Evolutionary conservation across 371 early-diverging fungal genomes (phyloP), one percentile per base, ranked within the genome.

Genomic region (Rhizopus microsporus): DNA sequence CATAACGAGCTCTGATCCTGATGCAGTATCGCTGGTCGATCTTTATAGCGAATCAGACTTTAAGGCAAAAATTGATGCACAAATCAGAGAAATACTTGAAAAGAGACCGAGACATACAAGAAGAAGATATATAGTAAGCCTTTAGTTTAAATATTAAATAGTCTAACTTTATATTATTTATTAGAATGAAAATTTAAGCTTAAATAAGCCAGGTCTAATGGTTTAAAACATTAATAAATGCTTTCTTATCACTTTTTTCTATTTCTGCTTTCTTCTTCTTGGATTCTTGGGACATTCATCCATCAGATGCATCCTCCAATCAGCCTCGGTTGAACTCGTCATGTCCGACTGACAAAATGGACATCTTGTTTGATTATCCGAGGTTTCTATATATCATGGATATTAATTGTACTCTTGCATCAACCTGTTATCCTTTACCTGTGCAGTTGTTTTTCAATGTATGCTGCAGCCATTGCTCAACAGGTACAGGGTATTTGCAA

Each of bases 291-390:
- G 74, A 52, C 90, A 84, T 42, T 80, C 78, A 23, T 61, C 54
- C 13, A 88, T 56, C 34, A 91, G 68, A 65, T 91, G 92, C 13
- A 61, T 32, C 40, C 83, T 86, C 90, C 90, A 91, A 17, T 77
- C 78, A 5, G 64, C 62, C 15, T 91, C 92, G 2, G 78, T 79
- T 7, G 73, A 75, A 9, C 78, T 71, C 16, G 65, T 70, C 35
- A 90, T 75, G 45, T 81, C 80, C 1, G 47, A 31, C n/a, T 83
- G 82, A 69, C 91, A 91, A 3, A 86, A 67, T 2, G 91, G 90
- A 60, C 91, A 92, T 40, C 84, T 70, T 32, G 76, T 77, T 38
- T 74, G 70, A 37, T 63, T 46, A 9, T 49, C 48, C 4, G 57
- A 52, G 15, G 64, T 51, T 0, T 54, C 65, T 60, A 50, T 44